These are phyloP conservation scores for Hypoxylon sp. DNA, from an alignment of 2,329 filamentous ascomycete genomes.

Conservation along the genomic window DNA sequence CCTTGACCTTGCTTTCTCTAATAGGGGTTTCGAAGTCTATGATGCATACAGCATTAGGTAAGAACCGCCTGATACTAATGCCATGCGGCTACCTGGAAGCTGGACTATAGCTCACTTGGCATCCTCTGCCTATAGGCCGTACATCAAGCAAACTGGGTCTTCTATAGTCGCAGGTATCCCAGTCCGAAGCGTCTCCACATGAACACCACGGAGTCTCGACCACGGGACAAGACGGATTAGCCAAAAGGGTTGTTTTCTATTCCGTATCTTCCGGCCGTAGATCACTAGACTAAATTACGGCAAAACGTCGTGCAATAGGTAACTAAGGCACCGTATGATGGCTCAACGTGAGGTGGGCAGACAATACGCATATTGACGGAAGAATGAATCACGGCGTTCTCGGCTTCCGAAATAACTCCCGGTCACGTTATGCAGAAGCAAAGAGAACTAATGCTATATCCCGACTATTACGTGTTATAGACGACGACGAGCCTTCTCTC, in stretches of 20 bases:
- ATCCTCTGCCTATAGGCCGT: not conserved
- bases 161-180: not conserved
- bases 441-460: not conserved
- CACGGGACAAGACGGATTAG: not conserved
- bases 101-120: not conserved
- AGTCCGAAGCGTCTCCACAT: not conserved
- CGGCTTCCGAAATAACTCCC: not conserved
- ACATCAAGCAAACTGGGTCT: not conserved
- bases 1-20: not conserved
- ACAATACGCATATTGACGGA: conserved; percentile 1
- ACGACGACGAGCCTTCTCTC: no score
- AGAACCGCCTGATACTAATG: not conserved
- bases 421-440: not conserved
- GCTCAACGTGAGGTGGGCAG: conserved; percentile 16
- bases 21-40: not conserved
- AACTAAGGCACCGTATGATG: not conserved
- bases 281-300: not conserved
- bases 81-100: not conserved
- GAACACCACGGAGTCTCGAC: not conserved
- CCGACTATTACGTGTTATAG: not conserved
- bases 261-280: conserved; percentile 17
- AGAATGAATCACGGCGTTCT: not conserved
- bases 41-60: not conserved
- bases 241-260: conserved; percentile 3
- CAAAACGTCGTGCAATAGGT: not conserved